Conservation (phyloP, 208 protist genomes). For the Tritrichomonas foetus region DNA sequence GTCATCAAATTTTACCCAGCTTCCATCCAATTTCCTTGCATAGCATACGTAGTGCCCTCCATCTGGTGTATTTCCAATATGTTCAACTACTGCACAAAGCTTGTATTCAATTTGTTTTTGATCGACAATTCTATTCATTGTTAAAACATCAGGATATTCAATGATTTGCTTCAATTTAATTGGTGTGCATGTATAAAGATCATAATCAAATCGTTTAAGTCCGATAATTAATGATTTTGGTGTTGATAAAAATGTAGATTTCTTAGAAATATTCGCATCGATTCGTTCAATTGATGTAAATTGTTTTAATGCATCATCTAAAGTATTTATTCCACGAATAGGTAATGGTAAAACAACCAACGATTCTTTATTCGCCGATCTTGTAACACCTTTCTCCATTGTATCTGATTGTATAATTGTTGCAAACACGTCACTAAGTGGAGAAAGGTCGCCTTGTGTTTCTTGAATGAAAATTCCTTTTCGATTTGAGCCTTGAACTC, state of each 20-base stretch:
- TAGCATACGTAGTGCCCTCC: background rate
- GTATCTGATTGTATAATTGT: background rate
- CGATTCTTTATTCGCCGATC: background rate
- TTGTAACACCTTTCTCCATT: background rate
- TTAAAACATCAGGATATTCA: conserved; percentile 11
- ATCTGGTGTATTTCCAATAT: background rate
- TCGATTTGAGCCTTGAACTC: background rate
- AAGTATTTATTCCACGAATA: background rate
- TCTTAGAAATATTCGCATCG: background rate
- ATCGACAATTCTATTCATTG: background rate
- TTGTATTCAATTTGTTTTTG: background rate
- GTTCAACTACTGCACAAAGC: background rate
- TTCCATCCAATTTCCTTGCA: background rate
- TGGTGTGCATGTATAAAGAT: background rate
- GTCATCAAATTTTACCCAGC: background rate
- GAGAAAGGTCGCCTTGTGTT: background rate
- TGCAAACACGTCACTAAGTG: background rate
- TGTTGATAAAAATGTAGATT: background rate
- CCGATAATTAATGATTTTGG: conserved; percentile 17
- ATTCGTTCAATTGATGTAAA: background rate
- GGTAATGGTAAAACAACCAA: background rate
- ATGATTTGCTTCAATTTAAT: background rate
- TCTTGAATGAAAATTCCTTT: background rate
- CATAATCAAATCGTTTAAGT: background rate
- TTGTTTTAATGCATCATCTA: background rate